phyloP scores from a whole-genome alignment of 75 land plant genomes.

The Adiantum capillusveneris region DNA sequence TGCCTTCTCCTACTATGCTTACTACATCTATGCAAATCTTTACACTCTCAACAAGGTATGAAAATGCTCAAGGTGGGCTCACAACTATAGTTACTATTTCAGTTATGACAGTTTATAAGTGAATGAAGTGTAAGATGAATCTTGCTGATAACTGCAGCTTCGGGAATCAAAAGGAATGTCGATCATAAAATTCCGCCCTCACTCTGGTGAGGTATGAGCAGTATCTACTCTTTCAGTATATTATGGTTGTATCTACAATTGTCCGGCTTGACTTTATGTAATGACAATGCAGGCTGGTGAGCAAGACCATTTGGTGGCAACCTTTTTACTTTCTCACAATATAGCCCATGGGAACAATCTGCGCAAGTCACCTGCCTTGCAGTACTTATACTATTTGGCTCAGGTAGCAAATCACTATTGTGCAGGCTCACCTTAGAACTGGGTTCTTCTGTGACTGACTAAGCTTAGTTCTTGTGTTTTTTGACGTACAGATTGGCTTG shows the following conservation, averaged over 20 bases:
- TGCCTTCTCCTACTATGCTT: slow-evolving; percentile 47
- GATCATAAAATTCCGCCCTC: slow-evolving; percentile 43
- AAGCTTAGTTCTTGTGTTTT: background rate
- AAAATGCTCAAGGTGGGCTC: background rate
- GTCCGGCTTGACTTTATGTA: background rate
- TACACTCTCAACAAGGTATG: slow-evolving; percentile 39
- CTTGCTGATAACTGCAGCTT: slow-evolving; percentile 20
- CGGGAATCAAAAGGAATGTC: slow-evolving; percentile 42
- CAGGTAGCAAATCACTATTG: slow-evolving; percentile 17
- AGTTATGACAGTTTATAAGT: too few species aligned
- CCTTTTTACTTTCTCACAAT: slow-evolving; percentile 39
- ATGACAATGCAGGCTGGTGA: slow-evolving; percentile 32
- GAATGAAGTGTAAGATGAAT: too few species aligned
- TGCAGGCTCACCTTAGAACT: too few species aligned
- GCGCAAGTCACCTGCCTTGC: slow-evolving; percentile 44
- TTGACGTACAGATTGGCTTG: slow-evolving; percentile 34
- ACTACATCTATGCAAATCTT: slow-evolving; percentile 43
- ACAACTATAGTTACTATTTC: too few species aligned
- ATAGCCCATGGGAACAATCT: slow-evolving; percentile 55
- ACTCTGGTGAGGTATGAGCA: slow-evolving; percentile 38
- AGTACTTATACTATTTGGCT: slow-evolving; percentile 42
- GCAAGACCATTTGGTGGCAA: slow-evolving; percentile 46
- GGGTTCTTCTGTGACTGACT: too few species aligned
- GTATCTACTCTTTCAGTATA: background rate
- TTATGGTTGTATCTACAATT: background rate